phyloP scores from a whole-genome alignment of 768 basidiomycete genomes.

The Cystobasidiopsis lactophilus region DNA sequence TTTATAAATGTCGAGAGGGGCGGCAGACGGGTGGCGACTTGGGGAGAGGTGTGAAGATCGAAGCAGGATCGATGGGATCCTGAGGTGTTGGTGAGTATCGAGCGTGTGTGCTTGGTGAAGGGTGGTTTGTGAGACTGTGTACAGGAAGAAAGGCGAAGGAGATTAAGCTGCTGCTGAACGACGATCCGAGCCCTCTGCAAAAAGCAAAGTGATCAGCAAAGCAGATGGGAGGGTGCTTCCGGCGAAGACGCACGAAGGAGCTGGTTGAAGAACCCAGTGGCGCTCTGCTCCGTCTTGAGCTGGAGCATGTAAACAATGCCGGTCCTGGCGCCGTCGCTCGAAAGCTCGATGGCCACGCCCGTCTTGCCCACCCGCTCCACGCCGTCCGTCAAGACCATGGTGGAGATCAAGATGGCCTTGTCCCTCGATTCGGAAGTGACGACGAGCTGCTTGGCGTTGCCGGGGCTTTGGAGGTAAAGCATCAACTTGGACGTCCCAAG shows the following conservation, averaged over 20 bases:
- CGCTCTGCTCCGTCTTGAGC: conserved; percentile 57
- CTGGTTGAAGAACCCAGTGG: conserved; percentile 62
- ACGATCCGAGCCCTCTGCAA: no score
- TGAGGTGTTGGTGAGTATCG: no score
- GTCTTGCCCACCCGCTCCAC: conserved; percentile 98
- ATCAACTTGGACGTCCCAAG: conserved; percentile 70
- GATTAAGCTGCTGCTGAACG: no score
- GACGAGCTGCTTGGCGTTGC: conserved; percentile 84
- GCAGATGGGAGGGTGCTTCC: no score
- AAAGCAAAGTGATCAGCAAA: no score
- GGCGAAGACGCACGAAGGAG: conserved; percentile 33
- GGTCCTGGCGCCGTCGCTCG: conserved; percentile 71
- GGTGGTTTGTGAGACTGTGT: no score
- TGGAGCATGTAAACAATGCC: conserved; percentile 87
- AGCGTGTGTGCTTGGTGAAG: no score
- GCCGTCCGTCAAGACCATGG: conserved; percentile 84
- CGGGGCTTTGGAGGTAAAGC: conserved; percentile 62
- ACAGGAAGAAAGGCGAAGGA: no score
- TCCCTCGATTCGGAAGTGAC: conserved; percentile 64
- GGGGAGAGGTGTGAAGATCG: no score
- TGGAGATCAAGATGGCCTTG: conserved; percentile 64
- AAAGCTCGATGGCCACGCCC: conserved; percentile 86
- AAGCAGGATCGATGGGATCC: no score
- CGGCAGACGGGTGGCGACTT: no score
- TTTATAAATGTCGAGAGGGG: no score